phyloP scores from a whole-genome alignment of 768 basidiomycete species.

The Tricholoma saponaceum region DNA sequence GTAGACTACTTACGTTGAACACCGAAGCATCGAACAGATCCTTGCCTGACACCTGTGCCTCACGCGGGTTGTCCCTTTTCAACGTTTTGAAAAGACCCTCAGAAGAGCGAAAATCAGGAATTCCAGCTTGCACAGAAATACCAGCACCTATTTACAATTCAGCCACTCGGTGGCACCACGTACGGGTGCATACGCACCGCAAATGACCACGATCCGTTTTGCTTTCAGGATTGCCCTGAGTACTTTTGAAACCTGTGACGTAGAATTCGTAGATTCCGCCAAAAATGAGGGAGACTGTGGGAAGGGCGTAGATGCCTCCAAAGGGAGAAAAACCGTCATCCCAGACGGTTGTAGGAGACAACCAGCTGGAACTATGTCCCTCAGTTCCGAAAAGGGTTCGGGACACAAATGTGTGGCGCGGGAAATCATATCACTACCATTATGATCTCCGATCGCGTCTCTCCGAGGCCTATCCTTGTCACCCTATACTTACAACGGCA shows the following conservation, averaged over 20 bases:
- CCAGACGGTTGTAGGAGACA: constrained; percentile 13
- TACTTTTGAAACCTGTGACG: constrained; percentile 46
- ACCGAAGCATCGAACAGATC: constrained; percentile 91
- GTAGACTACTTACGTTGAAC: constrained; percentile 61
- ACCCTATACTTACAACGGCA: too few species aligned
- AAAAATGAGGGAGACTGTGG: constrained; percentile 58
- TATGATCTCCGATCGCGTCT: constrained; percentile 3
- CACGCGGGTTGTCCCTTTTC: constrained; percentile 74
- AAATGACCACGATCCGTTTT: constrained; percentile 80
- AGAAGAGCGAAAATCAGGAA: constrained; percentile 85
- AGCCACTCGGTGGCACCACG: background rate
- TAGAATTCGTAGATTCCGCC: constrained; percentile 38
- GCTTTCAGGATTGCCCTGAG: constrained; percentile 73
- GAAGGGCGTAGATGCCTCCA: constrained; percentile 42
- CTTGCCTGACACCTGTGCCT: constrained; percentile 68
- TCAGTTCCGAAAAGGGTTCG: constrained; percentile 10
- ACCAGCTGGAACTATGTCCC: constrained; percentile 5
- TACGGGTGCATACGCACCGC: constrained; percentile 50
- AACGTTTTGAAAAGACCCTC: constrained; percentile 77
- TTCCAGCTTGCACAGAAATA: constrained; percentile 82
- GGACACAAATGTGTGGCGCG: constrained; percentile 19
- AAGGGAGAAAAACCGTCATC: constrained; percentile 67
- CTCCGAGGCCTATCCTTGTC: background rate
- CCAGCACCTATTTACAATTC: constrained; percentile 61
- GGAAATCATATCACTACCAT: constrained; percentile 8